These are phyloP conservation scores for Calocybe gangraenosa DNA, from an alignment of 768 basidiomycete genomes.

Conservation along the genomic window DNA sequence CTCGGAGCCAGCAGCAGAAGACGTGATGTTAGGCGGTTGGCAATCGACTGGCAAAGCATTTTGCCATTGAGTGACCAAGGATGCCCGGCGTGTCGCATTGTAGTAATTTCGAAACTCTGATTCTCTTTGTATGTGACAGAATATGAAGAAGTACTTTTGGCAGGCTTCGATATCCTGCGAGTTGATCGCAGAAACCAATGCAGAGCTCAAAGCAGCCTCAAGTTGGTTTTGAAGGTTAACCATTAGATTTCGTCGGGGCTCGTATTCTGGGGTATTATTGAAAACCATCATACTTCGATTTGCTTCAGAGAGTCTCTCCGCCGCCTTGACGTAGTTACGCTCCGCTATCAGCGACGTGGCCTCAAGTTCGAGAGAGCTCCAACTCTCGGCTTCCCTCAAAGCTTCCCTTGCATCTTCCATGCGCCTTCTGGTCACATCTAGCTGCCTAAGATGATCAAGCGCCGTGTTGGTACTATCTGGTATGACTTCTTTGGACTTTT, in stretches of 20 bases:
- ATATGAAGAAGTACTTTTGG: conserved; percentile 79
- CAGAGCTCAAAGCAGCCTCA: conserved; percentile 88
- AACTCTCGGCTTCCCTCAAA: conserved; percentile 91
- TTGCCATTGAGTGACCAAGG: conserved; percentile 69
- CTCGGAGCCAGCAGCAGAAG: conserved; percentile 22
- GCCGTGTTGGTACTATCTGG: conserved; percentile 58
- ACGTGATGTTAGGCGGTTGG: conserved; percentile 25
- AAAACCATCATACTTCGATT: conserved; percentile 88
- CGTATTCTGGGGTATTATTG: conserved; percentile 89
- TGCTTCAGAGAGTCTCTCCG: conserved; percentile 88
- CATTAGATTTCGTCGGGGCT: conserved; percentile 79
- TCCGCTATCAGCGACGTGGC: conserved; percentile 81
- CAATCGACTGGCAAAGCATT: conserved; percentile 50
- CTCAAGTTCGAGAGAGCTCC: conserved; percentile 93
- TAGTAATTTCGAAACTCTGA: conserved; percentile 94
- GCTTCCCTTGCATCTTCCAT: conserved; percentile 92
- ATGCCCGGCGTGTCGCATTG: conserved; percentile 73
- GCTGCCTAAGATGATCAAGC: conserved; percentile 70
- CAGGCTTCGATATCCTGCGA: conserved; percentile 71
- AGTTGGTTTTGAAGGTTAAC: conserved; percentile 94
- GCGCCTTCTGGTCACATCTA: conserved; percentile 78
- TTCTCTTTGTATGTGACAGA: conserved; percentile 87
- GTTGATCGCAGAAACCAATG: conserved; percentile 83
- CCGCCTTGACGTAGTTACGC: conserved; percentile 81
- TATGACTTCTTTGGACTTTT: conserved; percentile 45